These are phyloP conservation scores for Paradendryphiella salina DNA, from an alignment of 2,329 filamentous ascomycete species.

Conservation along the genomic window DNA sequence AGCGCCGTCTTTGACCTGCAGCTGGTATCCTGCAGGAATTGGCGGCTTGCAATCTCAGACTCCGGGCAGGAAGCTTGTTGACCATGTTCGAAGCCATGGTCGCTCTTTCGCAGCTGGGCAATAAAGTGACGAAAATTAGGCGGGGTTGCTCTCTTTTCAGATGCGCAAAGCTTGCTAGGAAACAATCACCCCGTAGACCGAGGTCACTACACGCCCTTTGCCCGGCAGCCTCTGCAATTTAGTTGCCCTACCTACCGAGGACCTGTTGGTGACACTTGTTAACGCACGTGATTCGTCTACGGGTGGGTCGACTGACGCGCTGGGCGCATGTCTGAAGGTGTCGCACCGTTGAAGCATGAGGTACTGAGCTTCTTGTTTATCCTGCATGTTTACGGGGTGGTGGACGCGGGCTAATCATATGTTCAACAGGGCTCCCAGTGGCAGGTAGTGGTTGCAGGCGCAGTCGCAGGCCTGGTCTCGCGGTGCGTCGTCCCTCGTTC, in stretches of 20 bases:
- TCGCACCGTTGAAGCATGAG: slow-evolving; percentile 70
- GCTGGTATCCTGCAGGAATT: not conserved
- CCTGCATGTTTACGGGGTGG: not conserved
- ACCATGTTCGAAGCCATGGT: slow-evolving; percentile 38
- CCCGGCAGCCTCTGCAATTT: slow-evolving; percentile 19
- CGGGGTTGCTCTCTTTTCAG: slow-evolving; percentile 24
- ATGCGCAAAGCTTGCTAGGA: slow-evolving; percentile 18
- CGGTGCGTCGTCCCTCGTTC: slow-evolving; percentile 61
- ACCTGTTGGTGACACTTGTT: slow-evolving; percentile 16
- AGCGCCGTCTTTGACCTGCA: slow-evolving; percentile 10
- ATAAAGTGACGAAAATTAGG: slow-evolving; percentile 7
- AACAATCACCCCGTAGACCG: slow-evolving; percentile 24
- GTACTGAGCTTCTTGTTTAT: slow-evolving; percentile 43
- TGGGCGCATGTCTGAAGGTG: slow-evolving; percentile 66
- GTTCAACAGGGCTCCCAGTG: slow-evolving; percentile 62
- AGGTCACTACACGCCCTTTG: slow-evolving; percentile 21
- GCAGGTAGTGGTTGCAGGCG: slow-evolving; percentile 68
- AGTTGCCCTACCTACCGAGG: slow-evolving; percentile 13
- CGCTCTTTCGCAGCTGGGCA: slow-evolving; percentile 13
- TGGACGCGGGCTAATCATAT: slow-evolving; percentile 5
- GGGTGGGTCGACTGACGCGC: slow-evolving; percentile 32
- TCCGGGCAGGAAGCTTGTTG: slow-evolving; percentile 16
- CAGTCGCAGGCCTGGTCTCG: slow-evolving; percentile 80
- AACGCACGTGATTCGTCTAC: slow-evolving; percentile 14
- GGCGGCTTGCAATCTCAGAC: not conserved